phyloP scores from a whole-genome alignment of 2,329 filamentous ascomycete genomes.

The Microcyclospora pomicola region DNA sequence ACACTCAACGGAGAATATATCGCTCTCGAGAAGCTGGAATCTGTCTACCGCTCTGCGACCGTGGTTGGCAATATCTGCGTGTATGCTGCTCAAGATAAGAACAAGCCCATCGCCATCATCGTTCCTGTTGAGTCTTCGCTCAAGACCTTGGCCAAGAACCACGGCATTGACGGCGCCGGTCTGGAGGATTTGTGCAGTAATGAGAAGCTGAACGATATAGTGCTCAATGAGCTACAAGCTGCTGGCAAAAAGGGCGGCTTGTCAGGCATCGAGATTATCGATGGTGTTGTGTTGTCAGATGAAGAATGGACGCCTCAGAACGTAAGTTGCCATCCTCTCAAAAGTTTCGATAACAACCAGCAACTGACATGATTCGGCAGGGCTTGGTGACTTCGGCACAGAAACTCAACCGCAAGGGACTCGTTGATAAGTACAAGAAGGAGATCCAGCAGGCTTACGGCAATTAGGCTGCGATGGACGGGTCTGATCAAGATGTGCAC shows the following conservation, averaged over 20 bases:
- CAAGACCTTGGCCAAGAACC: constrained; percentile 41
- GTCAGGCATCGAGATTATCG: constrained; percentile 57
- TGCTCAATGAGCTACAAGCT: constrained; percentile 57
- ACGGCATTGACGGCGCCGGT: constrained; percentile 48
- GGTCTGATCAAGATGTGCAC: too few species aligned
- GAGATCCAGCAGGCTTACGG: constrained; percentile 36
- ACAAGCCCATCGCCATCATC: constrained; percentile 74
- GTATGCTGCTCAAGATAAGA: constrained; percentile 60
- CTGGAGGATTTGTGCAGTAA: constrained; percentile 57
- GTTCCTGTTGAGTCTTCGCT: constrained; percentile 43
- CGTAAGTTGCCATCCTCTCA: constrained; percentile 42
- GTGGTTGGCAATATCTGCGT: constrained; percentile 79
- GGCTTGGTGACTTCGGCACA: constrained; percentile 38
- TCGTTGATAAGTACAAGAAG: constrained; percentile 38
- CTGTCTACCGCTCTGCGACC: constrained; percentile 69
- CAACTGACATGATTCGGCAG: constrained; percentile 17
- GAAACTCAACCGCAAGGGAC: constrained; percentile 38
- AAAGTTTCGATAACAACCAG: not conserved
- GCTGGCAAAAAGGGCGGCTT: constrained; percentile 54
- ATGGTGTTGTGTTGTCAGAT: constrained; percentile 63
- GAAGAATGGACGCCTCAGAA: constrained; percentile 81
- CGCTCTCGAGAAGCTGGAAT: constrained; percentile 87
- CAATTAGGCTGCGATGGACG: constrained; percentile 5
- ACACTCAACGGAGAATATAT: constrained; percentile 93
- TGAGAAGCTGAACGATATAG: constrained; percentile 47